Conservation (phyloP, 1,284 basidiomycete species). For the Bondarzewia mesenterica region DNA sequence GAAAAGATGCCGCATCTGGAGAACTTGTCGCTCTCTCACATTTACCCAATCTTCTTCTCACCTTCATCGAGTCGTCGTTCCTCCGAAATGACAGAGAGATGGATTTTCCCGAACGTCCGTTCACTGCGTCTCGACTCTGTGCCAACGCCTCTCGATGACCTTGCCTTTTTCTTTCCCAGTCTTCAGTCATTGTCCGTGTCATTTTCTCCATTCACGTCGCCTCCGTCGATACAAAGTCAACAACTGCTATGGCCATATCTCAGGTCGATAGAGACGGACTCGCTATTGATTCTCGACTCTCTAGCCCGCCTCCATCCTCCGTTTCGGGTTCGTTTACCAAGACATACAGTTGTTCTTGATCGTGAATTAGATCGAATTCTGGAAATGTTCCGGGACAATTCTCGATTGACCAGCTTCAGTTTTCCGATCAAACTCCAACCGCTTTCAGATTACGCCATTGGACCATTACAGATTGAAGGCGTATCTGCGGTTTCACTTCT, state of each 20-base stretch:
- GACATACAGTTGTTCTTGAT: background rate
- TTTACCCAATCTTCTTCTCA: background rate
- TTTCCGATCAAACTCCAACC: background rate
- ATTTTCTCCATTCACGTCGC: background rate
- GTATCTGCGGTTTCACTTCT: background rate
- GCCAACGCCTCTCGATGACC: background rate
- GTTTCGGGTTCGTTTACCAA: background rate
- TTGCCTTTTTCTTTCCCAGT: background rate
- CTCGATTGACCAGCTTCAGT: background rate
- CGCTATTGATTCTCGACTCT: background rate
- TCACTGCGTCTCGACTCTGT: background rate
- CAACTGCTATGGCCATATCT: background rate
- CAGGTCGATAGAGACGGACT: background rate
- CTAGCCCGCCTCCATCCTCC: background rate
- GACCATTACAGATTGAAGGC: background rate
- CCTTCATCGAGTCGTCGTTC: background rate
- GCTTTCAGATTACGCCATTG: background rate
- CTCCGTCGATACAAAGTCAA: background rate
- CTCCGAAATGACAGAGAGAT: background rate
- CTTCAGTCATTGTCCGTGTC: background rate
- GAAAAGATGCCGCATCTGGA: background rate
- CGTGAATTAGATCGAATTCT: background rate
- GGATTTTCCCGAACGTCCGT: background rate
- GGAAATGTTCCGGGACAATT: background rate
- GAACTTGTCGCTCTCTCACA: background rate